phyloP scores from a whole-genome alignment of 768 basidiomycete species.

The Mycena venus region DNA sequence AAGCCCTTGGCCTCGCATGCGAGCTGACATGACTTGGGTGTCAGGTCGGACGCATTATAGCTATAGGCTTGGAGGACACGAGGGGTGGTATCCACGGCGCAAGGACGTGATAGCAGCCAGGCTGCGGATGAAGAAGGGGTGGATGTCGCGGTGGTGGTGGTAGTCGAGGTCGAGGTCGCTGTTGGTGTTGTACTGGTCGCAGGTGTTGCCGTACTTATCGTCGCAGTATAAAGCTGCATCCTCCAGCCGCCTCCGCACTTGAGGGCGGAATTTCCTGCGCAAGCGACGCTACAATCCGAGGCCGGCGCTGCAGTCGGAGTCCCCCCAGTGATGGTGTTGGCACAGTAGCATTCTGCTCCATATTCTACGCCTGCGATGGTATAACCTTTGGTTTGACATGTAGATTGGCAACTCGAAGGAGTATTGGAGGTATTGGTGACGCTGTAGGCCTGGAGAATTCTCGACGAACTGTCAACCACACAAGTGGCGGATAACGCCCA shows the following conservation, averaged over 20 bases:
- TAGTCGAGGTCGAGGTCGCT: background rate
- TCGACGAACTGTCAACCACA: constrained; percentile 27
- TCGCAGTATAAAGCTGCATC: background rate
- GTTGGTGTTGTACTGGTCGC: background rate
- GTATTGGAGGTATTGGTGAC: constrained; percentile 39
- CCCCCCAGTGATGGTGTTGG: background rate
- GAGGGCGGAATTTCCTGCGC: background rate
- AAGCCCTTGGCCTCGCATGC: constrained; percentile 6
- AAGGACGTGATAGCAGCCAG: constrained; percentile 18
- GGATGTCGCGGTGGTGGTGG: background rate
- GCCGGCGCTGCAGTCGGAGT: background rate
- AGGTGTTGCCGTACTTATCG: too few species aligned
- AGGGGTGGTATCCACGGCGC: constrained; percentile 20
- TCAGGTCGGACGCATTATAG: constrained; percentile 11
- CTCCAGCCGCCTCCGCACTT: constrained; percentile 1
- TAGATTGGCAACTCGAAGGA: constrained; percentile 40
- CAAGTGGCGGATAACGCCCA: background rate
- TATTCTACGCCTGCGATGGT: constrained; percentile 48
- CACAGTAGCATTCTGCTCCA: constrained; percentile 48
- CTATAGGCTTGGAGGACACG: constrained; percentile 18
- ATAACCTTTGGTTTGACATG: constrained; percentile 36
- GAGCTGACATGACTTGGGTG: constrained; percentile 18
- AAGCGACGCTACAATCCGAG: background rate
- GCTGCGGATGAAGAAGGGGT: background rate
- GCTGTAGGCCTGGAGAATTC: constrained; percentile 39